A percentile compares a stretch with the other conserved stretches of the same genome.
These are phyloP conservation scores for Boletus subparvulus DNA, from an alignment of 768 basidiomycete genomes.

Conservation along the genomic window DNA sequence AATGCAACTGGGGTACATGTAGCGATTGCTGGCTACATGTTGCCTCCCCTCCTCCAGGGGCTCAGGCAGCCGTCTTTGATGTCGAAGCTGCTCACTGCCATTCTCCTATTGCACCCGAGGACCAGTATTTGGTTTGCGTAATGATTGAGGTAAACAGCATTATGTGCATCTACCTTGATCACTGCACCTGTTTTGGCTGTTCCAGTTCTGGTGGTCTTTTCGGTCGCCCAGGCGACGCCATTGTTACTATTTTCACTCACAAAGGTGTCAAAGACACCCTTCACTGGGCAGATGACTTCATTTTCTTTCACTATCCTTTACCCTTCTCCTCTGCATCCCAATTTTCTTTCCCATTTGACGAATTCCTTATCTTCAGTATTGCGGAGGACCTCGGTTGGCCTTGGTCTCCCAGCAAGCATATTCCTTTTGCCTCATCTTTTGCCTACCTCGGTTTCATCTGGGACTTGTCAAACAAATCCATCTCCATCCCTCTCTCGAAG, in stretches of 20 bases:
- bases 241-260: neutral
- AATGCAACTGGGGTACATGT: no score
- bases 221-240: neutral
- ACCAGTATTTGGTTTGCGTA: neutral
- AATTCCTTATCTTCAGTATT: neutral
- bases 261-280: neutral
- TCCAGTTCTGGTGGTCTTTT: neutral
- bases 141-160: neutral
- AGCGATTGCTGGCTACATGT: no score
- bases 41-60: no score
- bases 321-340: no score
- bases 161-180: neutral
- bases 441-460: neutral
- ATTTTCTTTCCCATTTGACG: no score
- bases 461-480: neutral
- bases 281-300: neutral
- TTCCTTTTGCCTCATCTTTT: neutral
- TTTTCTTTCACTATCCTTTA: neutral
- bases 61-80: neutral
- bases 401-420: neutral
- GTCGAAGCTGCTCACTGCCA: neutral
- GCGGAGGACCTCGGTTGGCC: neutral
- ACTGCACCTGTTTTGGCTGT: neutral
- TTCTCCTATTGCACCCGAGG: neutral
- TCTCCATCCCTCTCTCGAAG: neutral